Evolutionary conservation across 345 rosid genomes (phyloP), one percentile per base, ranked within the genome.

Genomic region (Eucalyptus guilfoylei): DNA sequence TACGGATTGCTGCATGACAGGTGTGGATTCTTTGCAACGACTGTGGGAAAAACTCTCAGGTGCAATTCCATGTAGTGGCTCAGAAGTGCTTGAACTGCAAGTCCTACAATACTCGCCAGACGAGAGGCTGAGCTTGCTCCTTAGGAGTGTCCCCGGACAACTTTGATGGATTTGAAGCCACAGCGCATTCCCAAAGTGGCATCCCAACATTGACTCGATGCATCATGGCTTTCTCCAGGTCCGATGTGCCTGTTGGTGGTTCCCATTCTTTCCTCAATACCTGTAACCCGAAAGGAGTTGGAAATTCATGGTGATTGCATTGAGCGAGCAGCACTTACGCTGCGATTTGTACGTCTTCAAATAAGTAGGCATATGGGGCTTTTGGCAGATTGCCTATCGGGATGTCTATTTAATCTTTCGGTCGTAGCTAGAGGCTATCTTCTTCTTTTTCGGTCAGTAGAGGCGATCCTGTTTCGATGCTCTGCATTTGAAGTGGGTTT

Each of bases 1-100:
- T 86, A 4, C 26, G 4, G 13, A 28, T 42, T 54, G 87, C 34
- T 26, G 9, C 34, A 17, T 87, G 88, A 32, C 83, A 95, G 95
- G 96, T 95, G 54, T 95, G 94, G 96, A 95, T 95, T 86, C 94
- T 94, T 11, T 95, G 96, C 87, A 95, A 94, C 76, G 96, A 95
- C 64, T 95, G 96, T 72, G 96, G 95, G 81, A 93, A 90, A 90
- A 89, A 88, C n/a, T 89, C 93, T 0, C 89, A 94, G 88, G 96
- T 92, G 13, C 88, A 90, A 49, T 94, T 91, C 88, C 96, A 95
- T 50, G 67, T 92, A 17, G 40, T 92, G 48, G 97, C 92, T 26
- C 94, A 62, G 86, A 95, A 94, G 89, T 95, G 96, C 90, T 49
- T 86, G 16, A 93, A 88, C 52, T 95, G 96, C 93, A 93, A 88